These are phyloP conservation scores for Coemansia sp. DNA, from an alignment of 192 early-diverging fungal genomes.

Conservation along the genomic window DNA sequence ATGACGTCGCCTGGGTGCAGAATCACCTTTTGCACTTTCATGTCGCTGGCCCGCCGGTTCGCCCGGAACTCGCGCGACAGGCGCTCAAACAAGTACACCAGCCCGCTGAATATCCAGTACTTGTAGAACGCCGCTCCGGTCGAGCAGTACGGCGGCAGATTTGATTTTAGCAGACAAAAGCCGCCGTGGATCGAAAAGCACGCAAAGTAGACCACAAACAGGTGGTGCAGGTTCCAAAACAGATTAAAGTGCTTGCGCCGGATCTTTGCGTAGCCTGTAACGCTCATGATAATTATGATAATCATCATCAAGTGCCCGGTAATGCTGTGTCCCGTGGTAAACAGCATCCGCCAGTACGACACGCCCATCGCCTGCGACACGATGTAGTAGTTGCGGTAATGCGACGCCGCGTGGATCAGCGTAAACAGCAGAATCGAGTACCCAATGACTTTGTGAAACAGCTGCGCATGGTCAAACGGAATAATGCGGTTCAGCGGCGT, in stretches of 20 bases:
- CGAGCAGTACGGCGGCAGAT: slow-evolving; percentile 63
- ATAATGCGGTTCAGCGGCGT: slow-evolving; percentile 75
- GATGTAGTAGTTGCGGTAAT: slow-evolving; percentile 74
- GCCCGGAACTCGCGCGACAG: slow-evolving; percentile 70
- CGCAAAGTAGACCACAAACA: slow-evolving; percentile 83
- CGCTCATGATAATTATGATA: slow-evolving; percentile 74
- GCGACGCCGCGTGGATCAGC: slow-evolving; percentile 65
- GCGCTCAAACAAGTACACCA: slow-evolving; percentile 72
- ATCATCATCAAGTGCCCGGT: slow-evolving; percentile 77
- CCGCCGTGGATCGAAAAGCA: slow-evolving; percentile 76
- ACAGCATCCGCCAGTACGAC: slow-evolving; percentile 55
- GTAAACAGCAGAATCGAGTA: slow-evolving; percentile 79
- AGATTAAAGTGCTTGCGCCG: slow-evolving; percentile 58
- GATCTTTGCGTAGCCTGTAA: slow-evolving; percentile 64
- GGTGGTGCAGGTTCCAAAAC: slow-evolving; percentile 87
- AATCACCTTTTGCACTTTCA: slow-evolving; percentile 76
- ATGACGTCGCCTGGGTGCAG: slow-evolving; percentile 80
- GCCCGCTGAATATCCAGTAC: slow-evolving; percentile 67
- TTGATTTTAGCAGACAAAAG: slow-evolving; percentile 79
- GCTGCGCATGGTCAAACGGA: slow-evolving; percentile 81
- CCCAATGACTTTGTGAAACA: slow-evolving; percentile 79
- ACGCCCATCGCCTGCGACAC: slow-evolving; percentile 23
- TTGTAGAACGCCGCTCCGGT: slow-evolving; percentile 80
- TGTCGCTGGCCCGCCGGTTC: slow-evolving; percentile 53
- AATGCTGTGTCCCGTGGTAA: slow-evolving; percentile 71